These are phyloP conservation scores for Elaeis oleifera DNA, from an alignment of 202 grass and related monocot genomes.

Conservation along the genomic window DNA sequence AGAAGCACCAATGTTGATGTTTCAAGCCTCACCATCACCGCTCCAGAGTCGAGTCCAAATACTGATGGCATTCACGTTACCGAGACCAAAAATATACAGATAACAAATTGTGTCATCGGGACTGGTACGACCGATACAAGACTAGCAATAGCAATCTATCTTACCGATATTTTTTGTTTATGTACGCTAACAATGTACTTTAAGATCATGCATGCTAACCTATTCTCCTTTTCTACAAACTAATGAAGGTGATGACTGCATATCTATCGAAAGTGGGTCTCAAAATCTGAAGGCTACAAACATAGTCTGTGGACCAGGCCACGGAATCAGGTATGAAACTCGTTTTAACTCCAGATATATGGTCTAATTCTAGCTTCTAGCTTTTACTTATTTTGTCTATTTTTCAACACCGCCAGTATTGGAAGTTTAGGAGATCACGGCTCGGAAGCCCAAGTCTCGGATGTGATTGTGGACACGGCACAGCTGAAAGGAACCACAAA, in stretches of 20 bases:
- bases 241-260: conserved; percentile 55
- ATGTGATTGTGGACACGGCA: conserved; percentile 39
- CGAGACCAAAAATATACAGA: conserved; percentile 33
- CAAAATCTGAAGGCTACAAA: conserved; percentile 32
- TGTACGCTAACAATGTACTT: too few species aligned
- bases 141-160: too few species aligned
- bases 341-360: neutral
- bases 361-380: neutral
- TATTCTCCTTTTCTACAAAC: neutral
- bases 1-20: conserved; percentile 26
- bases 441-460: conserved; percentile 42
- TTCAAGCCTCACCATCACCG: conserved; percentile 31
- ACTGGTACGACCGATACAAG: conserved; percentile 28
- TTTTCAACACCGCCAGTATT: conserved; percentile 18
- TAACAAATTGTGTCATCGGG: conserved; percentile 40
- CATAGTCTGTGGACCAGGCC: conserved; percentile 54
- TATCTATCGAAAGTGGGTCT: conserved; percentile 57
- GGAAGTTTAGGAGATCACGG: conserved; percentile 54
- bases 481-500: conserved; percentile 52
- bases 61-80: conserved; percentile 67
- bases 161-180: too few species aligned
- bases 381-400: too few species aligned
- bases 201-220: too few species aligned
- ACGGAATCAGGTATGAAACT: conserved; percentile 49
- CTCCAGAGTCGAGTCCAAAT: conserved; percentile 52